Evolutionary conservation across 805 yeast species (phyloP).

Genomic region (Ogataea thermomethanolica): DNA sequence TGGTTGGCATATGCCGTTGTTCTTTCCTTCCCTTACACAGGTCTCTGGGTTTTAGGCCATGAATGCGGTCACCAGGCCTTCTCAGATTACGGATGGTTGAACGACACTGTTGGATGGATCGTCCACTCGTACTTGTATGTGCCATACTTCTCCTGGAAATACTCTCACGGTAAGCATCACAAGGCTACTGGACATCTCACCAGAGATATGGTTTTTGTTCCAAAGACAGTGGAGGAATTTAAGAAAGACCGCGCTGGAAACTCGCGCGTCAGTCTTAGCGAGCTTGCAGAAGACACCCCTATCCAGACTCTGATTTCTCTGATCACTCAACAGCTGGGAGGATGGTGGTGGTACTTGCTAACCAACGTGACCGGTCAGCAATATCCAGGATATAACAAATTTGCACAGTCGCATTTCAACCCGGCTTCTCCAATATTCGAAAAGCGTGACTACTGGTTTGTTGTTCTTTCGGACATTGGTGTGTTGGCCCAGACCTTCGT

Average conservation of each 20-base stretch:
- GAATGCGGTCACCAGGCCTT: conserved; percentile 92
- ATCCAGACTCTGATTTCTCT: conserved; percentile 54
- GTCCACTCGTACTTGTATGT: conserved; percentile 75
- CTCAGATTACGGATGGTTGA: conserved; percentile 64
- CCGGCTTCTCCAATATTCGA: conserved; percentile 77
- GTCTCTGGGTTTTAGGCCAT: conserved; percentile 83
- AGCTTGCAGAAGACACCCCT: conserved; percentile 73
- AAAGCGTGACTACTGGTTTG: conserved; percentile 65
- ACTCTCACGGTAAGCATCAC: conserved; percentile 82
- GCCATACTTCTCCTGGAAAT: conserved; percentile 87
- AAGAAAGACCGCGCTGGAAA: conserved; percentile 27
- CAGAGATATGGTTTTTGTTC: conserved; percentile 84
- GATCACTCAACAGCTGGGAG: conserved; percentile 68
- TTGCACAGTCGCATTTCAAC: conserved; percentile 61
- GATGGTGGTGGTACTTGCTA: conserved; percentile 66
- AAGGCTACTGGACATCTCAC: conserved; percentile 83
- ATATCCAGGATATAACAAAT: conserved; percentile 44
- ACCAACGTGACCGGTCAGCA: conserved; percentile 77
- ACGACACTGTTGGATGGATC: conserved; percentile 80
- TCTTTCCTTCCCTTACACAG: conserved; percentile 70
- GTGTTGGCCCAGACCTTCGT: conserved; percentile 48
- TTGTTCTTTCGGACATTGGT: conserved; percentile 73
- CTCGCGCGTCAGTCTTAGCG: conserved; percentile 38
- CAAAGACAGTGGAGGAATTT: conserved; percentile 60
- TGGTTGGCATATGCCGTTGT: conserved; percentile 56